Evolutionary conservation across 2,329 filamentous ascomycete genomes (phyloP), one percentile per base, ranked within the genome.

Genomic region (Stromatinia cepivora): DNA sequence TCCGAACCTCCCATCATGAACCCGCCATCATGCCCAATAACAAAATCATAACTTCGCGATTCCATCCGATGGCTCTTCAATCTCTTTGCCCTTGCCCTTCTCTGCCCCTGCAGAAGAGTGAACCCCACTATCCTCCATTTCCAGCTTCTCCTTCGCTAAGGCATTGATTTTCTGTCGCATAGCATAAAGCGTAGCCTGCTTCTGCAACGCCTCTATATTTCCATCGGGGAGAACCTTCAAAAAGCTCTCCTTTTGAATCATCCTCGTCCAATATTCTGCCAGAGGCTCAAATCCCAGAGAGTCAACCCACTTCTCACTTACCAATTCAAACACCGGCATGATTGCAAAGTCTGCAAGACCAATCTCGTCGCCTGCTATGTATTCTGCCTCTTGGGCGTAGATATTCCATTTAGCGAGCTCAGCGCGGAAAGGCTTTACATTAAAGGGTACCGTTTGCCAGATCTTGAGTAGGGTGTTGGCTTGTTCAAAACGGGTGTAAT

Each of bases 271-370:
- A 66, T 77, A 78, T 36, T 59, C 64, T 31, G 64, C 50, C 61
- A 79, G 69, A 1, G 78, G 77, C 7, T 73, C 73, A 8, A 84
- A 74, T 0, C 73, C 72, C 1, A 76, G 68, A 7, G 69, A 78
- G 5, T 75, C 54, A 1, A 79, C 81, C 68, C 76, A 76, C 28
- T 79, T 77, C 20, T 77, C 71, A 11, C 81, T 76, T 28, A 87
- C 79, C 45, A 80, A 80, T 69, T 86, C 78, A 70, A 89, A 73
- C 20, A 87, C 80, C 0, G 87, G 86, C 84, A 85, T 88, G 4
- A 88, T 75, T 0, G 84, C 85, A 75, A 84, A 89, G 76, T 89
- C 87, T 0, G 83, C 82, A 2, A 88, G 75, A 2, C 80, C 79
- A 0, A 82, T 73, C 10, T 61, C 64, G 0, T 70, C 72, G 0